These are phyloP conservation scores for Tolypocladium tropicale DNA, from an alignment of 2,329 filamentous ascomycete genomes.

Conservation along the genomic window DNA sequence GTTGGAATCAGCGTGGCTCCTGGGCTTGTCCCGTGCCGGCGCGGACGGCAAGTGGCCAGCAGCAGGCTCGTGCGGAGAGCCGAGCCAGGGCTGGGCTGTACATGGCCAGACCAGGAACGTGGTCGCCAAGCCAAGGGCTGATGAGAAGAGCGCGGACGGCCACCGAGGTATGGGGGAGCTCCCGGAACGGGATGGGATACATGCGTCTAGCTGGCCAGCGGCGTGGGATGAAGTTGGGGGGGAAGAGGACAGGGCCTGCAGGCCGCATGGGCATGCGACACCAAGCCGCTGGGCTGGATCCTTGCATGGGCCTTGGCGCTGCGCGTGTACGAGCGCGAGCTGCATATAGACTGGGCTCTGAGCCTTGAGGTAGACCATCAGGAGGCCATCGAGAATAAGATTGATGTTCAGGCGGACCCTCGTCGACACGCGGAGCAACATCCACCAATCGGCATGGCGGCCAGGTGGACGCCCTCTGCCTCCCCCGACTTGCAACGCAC, in stretches of 20 bases:
- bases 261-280: background rate
- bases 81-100: background rate
- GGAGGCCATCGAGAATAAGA: background rate
- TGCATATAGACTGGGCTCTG: background rate
- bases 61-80: background rate
- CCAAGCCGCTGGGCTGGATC: slow-evolving; percentile 3
- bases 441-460: background rate
- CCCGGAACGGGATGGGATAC: background rate
- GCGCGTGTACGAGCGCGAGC: background rate
- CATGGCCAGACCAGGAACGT: background rate
- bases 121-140: background rate
- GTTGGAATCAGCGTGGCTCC: background rate
- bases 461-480: background rate
- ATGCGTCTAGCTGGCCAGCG: background rate
- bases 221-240: background rate
- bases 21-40: background rate
- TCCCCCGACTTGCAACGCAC: background rate
- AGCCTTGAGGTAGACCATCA: background rate
- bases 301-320: background rate
- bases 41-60: background rate
- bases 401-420: background rate
- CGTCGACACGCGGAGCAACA: background rate
- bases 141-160: too few species aligned
- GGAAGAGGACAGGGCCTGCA: background rate
- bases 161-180: background rate